Evolutionary conservation across 2,329 filamentous ascomycete species (phyloP), one percentile per base, ranked within the genome.

Genomic region (Fusarium clavum): DNA sequence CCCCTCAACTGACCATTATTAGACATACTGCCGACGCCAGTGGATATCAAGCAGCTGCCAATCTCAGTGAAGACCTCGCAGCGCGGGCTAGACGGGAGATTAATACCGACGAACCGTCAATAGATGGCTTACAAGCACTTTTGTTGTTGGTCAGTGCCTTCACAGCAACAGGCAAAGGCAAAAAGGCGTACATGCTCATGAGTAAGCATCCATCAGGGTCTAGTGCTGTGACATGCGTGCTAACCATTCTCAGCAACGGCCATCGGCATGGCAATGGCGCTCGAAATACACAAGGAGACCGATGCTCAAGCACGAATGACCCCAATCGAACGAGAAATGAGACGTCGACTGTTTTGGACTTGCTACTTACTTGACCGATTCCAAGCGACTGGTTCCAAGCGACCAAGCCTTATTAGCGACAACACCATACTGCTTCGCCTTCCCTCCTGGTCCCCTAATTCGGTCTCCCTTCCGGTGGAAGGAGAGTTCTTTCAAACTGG

Each of bases 301-400:
- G 90, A 93, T 25, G 77, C 84, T 8, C 87, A 88, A 53, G 82
- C 88, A 14, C 87, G 88, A 58, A 85, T 92, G 13, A 87, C 88
- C 0, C 85, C 89, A 0, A 82, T 88, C 6, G 93, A 97, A 76
- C 87, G 91, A 59, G 94, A 97, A 81, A 90, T 90, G 75, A 87
- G 92, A 47, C 85, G 94, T 57, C 87, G 92, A n/a, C 82, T 97
- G 3, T 97, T 97, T 79, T 97, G 94, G 94, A 91, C 92, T 4
- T 95, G 92, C 77, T 97, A 96, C 74, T 83, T 97, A 27, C 90
- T 97, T 79, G 94, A 97, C 76, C 88, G 92, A n/a, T 96, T 95
- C 73, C 86, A 91, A 71, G 88, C 92, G 2, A 94, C 92, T 70
- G 94, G 94, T 18, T 95, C 93, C 6, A 94, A 92, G 74, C 86